phyloP scores from a whole-genome alignment of 2,329 filamentous ascomycete species.

The Colletotrichum spinosum region DNA sequence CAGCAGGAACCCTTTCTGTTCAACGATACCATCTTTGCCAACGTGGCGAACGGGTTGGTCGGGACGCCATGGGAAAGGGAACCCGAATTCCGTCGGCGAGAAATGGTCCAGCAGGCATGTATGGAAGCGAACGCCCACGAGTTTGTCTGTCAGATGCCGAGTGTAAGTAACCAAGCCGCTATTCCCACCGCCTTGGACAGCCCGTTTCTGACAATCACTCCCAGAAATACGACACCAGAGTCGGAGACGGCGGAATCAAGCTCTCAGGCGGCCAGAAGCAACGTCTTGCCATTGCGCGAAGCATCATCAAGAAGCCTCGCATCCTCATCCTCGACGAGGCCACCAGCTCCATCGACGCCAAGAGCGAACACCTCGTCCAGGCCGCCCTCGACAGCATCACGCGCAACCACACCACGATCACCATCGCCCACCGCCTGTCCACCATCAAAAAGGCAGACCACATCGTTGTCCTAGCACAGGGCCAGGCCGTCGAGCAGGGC shows the following conservation, averaged over 20 bases:
- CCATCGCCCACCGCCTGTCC: constrained; percentile 42
- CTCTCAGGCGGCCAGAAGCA: constrained; percentile 73
- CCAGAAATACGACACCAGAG: constrained; percentile 63
- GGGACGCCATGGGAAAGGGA: constrained; percentile 51
- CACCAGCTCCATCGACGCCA: constrained; percentile 61
- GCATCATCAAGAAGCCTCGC: constrained; percentile 68
- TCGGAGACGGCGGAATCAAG: constrained; percentile 70
- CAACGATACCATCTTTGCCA: constrained; percentile 62
- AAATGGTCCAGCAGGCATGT: constrained; percentile 60
- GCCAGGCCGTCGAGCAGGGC: constrained; percentile 55
- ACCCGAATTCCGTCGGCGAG: constrained; percentile 51
- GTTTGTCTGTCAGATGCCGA: constrained; percentile 63
- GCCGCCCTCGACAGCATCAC: constrained; percentile 44
- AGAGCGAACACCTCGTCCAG: constrained; percentile 52
- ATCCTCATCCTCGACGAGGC: constrained; percentile 75
- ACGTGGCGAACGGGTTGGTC: constrained; percentile 59
- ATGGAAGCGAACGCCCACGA: constrained; percentile 64
- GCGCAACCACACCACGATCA: constrained; percentile 39
- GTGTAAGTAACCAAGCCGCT: constrained; percentile 39
- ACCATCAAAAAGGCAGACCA: constrained; percentile 48
- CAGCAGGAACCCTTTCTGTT: constrained; percentile 69
- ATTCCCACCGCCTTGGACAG: background rate
- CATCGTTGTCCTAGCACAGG: constrained; percentile 57
- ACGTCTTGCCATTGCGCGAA: constrained; percentile 71
- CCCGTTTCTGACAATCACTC: background rate